Evolutionary conservation across 306 rosid genomes (phyloP).

Genomic region (Spatholobus suberectus): DNA sequence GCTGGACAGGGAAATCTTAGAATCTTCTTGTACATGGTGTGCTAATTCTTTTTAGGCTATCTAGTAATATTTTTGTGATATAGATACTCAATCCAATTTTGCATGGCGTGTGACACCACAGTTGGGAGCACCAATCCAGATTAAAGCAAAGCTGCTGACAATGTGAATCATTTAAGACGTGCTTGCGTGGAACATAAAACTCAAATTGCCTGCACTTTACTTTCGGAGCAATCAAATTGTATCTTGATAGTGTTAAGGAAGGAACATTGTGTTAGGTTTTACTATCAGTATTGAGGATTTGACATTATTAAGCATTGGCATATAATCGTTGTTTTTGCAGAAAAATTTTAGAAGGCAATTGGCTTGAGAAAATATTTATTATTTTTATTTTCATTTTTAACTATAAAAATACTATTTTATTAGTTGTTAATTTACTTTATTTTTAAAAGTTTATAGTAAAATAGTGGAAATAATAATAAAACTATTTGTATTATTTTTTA

Average conservation of each 20-base stretch:
- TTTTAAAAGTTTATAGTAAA: not conserved
- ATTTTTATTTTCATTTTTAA: not conserved
- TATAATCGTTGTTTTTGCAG: not conserved
- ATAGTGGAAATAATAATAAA: not conserved
- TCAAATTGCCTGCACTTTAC: conserved; percentile 16
- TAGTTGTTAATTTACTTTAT: no score
- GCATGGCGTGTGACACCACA: conserved; percentile 29
- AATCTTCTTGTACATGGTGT: conserved; percentile 71
- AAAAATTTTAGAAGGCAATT: not conserved
- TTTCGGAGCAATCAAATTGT: conserved; percentile 10
- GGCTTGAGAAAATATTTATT: not conserved
- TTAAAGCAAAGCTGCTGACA: conserved; percentile 42
- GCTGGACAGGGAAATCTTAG: conserved; percentile 55
- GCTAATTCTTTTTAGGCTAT: conserved; percentile 77
- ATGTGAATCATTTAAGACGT: not conserved
- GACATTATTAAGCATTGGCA: not conserved
- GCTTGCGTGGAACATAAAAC: not conserved
- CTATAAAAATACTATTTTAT: not conserved
- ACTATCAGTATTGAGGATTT: not conserved
- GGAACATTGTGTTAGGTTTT: not conserved
- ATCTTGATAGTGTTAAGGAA: not conserved
- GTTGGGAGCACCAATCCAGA: conserved; percentile 21
- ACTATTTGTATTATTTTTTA: no score
- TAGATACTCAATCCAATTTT: conserved; percentile 49
- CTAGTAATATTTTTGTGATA: conserved; percentile 55